Conservation (phyloP, 2,329 filamentous ascomycete genomes). For the Fusarium mangiferae region DNA sequence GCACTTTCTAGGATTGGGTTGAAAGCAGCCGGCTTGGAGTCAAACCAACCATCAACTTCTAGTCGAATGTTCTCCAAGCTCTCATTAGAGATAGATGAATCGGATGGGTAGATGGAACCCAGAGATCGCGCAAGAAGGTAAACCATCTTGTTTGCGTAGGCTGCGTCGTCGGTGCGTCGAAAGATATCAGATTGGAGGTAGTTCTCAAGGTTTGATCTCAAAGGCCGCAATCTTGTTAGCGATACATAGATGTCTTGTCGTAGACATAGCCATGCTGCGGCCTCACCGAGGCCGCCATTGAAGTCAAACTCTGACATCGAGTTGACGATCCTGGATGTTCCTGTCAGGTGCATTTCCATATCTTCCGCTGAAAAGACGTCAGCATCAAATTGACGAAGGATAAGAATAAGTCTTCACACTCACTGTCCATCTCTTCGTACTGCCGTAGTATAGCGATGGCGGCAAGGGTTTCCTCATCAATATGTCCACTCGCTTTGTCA, state of each 20-base stretch:
- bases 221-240: background rate
- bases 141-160: background rate
- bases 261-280: background rate
- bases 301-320: conserved; percentile 1
- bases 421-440: conserved; percentile 3
- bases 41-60: background rate
- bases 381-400: background rate
- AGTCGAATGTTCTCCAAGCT: background rate
- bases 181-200: background rate
- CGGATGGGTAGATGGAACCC: background rate
- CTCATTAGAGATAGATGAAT: background rate
- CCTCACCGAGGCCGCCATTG: background rate
- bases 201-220: background rate
- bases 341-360: conserved; percentile 3
- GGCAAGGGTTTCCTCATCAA: background rate
- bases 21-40: background rate
- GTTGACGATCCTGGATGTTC: background rate
- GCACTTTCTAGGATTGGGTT: background rate
- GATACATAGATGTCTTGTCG: conserved; percentile 1
- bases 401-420: fast-evolving
- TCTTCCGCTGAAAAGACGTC: background rate
- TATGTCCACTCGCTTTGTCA: background rate
- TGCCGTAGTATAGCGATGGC: background rate
- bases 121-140: background rate
- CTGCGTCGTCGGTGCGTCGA: background rate